Evolutionary conservation across 371 early-diverging fungal species (phyloP).

Genomic region (Dichotomocladium elegans): DNA sequence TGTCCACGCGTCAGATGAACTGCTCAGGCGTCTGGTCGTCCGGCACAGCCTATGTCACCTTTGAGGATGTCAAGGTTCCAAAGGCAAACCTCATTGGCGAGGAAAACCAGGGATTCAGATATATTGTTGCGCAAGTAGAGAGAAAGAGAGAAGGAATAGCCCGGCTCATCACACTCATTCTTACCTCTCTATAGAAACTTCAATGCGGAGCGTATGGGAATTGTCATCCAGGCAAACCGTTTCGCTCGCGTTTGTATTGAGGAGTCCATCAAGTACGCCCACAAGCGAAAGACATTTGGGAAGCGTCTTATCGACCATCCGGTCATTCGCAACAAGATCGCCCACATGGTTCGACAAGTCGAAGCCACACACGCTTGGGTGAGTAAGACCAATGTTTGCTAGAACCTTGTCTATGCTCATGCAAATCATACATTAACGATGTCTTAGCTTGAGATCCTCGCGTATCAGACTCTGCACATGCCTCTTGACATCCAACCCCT

Average conservation of each 20-base stretch:
- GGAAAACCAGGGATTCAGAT: constrained; percentile 86
- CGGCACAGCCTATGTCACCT: constrained; percentile 72
- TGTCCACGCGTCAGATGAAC: constrained; percentile 76
- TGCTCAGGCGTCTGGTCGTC: constrained; percentile 75
- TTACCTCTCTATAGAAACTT: constrained; percentile 60
- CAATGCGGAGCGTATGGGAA: constrained; percentile 78
- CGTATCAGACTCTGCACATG: constrained; percentile 67
- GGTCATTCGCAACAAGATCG: constrained; percentile 66
- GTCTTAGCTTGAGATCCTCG: constrained; percentile 67
- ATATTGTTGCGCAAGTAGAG: constrained; percentile 50
- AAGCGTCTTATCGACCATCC: constrained; percentile 75
- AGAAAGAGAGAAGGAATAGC: background rate
- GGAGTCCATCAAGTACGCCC: constrained; percentile 80
- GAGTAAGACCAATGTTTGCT: no score
- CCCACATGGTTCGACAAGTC: constrained; percentile 78
- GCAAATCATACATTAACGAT: no score
- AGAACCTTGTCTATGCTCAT: no score
- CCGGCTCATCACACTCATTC: background rate
- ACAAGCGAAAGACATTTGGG: constrained; percentile 87
- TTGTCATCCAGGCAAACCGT: constrained; percentile 81
- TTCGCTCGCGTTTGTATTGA: constrained; percentile 86
- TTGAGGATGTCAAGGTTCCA: constrained; percentile 88
- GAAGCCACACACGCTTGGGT: constrained; percentile 89
- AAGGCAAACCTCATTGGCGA: constrained; percentile 79
- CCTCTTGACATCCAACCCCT: constrained; percentile 63